A percentile compares a stretch with the other conserved stretches of the same genome.
Conservation (phyloP, 495 filamentous ascomycete genomes). For the Elaphomyces granulatus region DNA sequence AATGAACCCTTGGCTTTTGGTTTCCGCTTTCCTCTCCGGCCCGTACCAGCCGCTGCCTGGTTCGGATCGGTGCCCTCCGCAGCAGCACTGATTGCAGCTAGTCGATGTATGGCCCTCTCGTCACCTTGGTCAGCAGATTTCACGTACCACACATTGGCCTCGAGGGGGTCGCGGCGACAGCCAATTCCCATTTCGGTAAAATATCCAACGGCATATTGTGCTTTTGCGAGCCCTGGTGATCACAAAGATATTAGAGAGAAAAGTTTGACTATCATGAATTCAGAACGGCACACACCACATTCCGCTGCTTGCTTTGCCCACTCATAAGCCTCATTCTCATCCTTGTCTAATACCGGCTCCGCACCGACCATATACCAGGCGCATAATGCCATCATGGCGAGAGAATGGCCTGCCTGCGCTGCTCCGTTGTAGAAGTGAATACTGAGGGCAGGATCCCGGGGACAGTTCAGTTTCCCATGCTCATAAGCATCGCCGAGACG, state of each 20-base stretch:
- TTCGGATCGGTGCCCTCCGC: slow-evolving; percentile 53
- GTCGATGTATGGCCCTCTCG: slow-evolving; percentile 68
- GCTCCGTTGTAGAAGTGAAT: slow-evolving; percentile 96
- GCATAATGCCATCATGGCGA: slow-evolving; percentile 97
- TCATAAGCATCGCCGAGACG: slow-evolving; percentile 95
- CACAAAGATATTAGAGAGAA: too few relatives aligned
- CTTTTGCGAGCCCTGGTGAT: slow-evolving; percentile 65
- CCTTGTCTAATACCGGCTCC: slow-evolving; percentile 81
- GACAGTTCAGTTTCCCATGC: slow-evolving; percentile 75
- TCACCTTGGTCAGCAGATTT: slow-evolving; percentile 89
- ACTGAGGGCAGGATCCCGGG: slow-evolving; percentile 78
- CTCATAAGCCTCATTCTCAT: slow-evolving; percentile 91
- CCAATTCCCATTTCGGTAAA: slow-evolving; percentile 99
- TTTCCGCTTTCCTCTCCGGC: slow-evolving; percentile 4
- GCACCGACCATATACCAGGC: slow-evolving; percentile 98
- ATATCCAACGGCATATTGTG: slow-evolving; percentile 88
- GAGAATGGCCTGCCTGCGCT: slow-evolving; percentile 65
- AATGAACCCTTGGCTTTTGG: slow-evolving; percentile 3
- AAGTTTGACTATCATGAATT: neutral
- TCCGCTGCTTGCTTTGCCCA: slow-evolving; percentile 85
- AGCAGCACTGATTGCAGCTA: slow-evolving; percentile 75
- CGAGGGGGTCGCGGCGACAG: slow-evolving; percentile 78
- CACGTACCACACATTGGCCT: slow-evolving; percentile 98
- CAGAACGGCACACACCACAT: slow-evolving; percentile 43
- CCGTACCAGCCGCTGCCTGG: slow-evolving; percentile 11